These are phyloP conservation scores for Hyphopichia wangnamkhiaoensis DNA, from an alignment of 1,139 yeast species.

Conservation along the genomic window DNA sequence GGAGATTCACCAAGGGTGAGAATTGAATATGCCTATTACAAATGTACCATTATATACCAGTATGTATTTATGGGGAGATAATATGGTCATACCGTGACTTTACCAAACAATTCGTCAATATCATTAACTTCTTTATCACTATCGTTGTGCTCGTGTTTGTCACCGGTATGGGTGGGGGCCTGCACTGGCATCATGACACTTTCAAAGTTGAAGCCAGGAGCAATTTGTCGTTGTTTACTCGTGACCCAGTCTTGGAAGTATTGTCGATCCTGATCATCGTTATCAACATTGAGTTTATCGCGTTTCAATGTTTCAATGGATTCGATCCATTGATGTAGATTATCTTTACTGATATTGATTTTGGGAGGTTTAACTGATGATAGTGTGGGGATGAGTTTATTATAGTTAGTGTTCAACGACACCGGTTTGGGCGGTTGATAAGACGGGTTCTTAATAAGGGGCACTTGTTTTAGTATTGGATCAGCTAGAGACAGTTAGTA, in stretches of 20 bases:
- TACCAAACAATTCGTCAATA: constrained; percentile 32
- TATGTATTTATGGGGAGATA: no score
- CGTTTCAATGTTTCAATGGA: constrained; percentile 23
- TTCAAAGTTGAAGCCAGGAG: constrained; percentile 43
- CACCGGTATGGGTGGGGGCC: no score
- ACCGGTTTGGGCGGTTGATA: constrained; percentile 60
- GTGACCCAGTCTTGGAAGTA: constrained; percentile 37
- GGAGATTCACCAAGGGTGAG: constrained; percentile 12
- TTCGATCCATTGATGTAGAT: constrained; percentile 30
- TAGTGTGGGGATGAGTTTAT: constrained; percentile 38
- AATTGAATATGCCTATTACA: not conserved
- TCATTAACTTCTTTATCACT: constrained; percentile 20
- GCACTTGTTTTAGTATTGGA: constrained; percentile 54
- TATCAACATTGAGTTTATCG: constrained; percentile 9
- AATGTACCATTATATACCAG: not conserved
- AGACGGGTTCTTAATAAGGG: constrained; percentile 57
- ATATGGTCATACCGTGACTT: constrained; percentile 13
- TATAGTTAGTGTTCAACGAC: constrained; percentile 53
- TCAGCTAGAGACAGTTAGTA: constrained; percentile 38
- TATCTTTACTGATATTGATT: constrained; percentile 27
- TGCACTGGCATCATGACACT: constrained; percentile 34
- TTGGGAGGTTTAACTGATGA: constrained; percentile 44
- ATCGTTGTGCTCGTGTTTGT: no score
- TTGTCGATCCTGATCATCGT: constrained; percentile 15
- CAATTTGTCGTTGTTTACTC: constrained; percentile 34